A percentile compares a stretch with the other conserved stretches of the same genome.
Evolutionary conservation across 2,329 filamentous ascomycete genomes (phyloP).

Genomic region (Exophiala lecanii-corni): DNA sequence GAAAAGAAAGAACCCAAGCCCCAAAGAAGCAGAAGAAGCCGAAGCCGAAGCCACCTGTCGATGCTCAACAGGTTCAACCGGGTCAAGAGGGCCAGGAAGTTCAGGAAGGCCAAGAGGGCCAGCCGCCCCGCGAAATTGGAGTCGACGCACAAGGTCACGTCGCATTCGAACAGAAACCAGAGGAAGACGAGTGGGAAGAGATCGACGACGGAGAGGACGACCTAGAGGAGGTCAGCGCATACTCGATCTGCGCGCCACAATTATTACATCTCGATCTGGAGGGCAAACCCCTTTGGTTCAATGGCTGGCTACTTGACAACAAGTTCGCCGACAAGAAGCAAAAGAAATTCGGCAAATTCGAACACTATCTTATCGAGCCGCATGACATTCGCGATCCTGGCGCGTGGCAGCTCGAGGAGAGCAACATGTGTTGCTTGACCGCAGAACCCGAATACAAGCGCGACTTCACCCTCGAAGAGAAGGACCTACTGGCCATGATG

Average conservation of each 20-base stretch:
- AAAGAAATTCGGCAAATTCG: slow-evolving; percentile 35
- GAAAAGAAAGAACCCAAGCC: neutral
- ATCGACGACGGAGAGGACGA: slow-evolving; percentile 8
- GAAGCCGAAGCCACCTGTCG: neutral
- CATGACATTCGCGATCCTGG: slow-evolving; percentile 23
- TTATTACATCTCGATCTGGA: slow-evolving; percentile 41
- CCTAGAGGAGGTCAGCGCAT: slow-evolving; percentile 20
- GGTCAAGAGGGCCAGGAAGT: neutral
- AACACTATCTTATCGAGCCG: slow-evolving; percentile 28
- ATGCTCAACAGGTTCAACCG: neutral
- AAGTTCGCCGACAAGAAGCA: slow-evolving; percentile 38
- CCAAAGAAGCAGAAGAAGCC: neutral
- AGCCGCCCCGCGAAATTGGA: neutral
- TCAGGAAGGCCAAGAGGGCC: neutral
- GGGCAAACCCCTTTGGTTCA: slow-evolving; percentile 45
- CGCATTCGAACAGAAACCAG: neutral
- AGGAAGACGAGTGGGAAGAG: slow-evolving; percentile 6
- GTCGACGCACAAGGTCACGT: neutral
- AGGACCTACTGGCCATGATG: slow-evolving; percentile 22
- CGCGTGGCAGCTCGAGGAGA: slow-evolving; percentile 26
- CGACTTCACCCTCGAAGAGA: slow-evolving; percentile 23
- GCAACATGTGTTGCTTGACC: slow-evolving; percentile 27
- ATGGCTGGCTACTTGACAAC: slow-evolving; percentile 41
- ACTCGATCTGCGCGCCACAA: slow-evolving; percentile 43
- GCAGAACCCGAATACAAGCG: slow-evolving; percentile 21